Conservation (phyloP, 2,329 filamentous ascomycete species). For the Alternaria sp. region DNA sequence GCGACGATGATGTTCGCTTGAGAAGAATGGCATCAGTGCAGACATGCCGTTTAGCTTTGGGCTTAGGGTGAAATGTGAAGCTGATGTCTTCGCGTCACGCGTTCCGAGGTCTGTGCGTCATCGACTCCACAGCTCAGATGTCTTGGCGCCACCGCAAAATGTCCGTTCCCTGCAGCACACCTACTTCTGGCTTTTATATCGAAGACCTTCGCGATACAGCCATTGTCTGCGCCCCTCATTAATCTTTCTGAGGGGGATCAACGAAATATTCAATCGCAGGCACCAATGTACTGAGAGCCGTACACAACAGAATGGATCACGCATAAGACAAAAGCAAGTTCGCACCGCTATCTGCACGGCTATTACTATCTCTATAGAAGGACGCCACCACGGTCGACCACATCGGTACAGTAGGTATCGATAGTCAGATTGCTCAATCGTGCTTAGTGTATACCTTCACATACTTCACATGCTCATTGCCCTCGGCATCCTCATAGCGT, state of each 20-base stretch:
- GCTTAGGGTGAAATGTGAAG: neutral
- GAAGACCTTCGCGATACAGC: no score
- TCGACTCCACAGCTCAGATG: neutral
- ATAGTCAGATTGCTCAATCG: neutral
- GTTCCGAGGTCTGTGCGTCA: neutral
- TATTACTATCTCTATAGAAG: neutral
- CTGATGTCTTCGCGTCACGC: neutral
- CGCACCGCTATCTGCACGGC: neutral
- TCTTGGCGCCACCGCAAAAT: neutral
- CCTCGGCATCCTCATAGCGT: slow-evolving; percentile 35
- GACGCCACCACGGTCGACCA: neutral
- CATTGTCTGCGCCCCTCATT: no score
- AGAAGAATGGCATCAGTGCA: neutral
- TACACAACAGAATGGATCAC: neutral
- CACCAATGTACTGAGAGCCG: no score
- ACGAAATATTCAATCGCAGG: no score
- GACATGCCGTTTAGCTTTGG: neutral
- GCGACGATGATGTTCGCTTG: neutral
- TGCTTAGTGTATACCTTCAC: slow-evolving; percentile 41
- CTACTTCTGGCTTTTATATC: neutral
- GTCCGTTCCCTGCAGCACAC: neutral
- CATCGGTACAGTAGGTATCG: neutral
- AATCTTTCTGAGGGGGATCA: no score
- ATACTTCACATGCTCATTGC: slow-evolving; percentile 41
- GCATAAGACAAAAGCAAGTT: neutral